Conservation (phyloP, 108 stramenopile species). For the Hondaea fermentalgiana region DNA sequence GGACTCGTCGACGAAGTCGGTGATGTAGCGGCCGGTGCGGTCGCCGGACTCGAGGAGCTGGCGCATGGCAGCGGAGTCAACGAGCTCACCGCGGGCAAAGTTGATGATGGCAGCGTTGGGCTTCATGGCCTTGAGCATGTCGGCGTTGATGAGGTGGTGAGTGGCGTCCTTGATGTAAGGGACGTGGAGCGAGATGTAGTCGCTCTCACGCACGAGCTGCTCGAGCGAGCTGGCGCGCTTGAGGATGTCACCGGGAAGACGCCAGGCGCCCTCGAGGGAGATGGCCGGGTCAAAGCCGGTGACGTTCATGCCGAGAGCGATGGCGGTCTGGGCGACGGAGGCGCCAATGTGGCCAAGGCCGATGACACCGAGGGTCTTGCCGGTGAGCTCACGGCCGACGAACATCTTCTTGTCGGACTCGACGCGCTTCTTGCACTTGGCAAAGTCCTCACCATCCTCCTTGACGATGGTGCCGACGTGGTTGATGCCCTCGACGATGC, state of each 20-base stretch:
- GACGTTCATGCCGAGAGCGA: constrained; percentile 71
- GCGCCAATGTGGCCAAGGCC: constrained; percentile 88
- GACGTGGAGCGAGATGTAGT: constrained; percentile 86
- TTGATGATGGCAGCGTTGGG: constrained; percentile 72
- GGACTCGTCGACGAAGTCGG: constrained; percentile 26
- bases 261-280: constrained; percentile 65
- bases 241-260: constrained; percentile 55
- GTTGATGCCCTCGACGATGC: constrained; percentile 72
- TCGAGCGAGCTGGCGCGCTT: constrained; percentile 49
- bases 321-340: constrained; percentile 74
- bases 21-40: constrained; percentile 36
- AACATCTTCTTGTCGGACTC: constrained; percentile 87
- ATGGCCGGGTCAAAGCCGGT: constrained; percentile 87
- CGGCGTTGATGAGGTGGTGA: constrained; percentile 69
- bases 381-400: constrained; percentile 76
- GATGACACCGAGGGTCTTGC: constrained; percentile 85
- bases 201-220: constrained; percentile 62
- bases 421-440: constrained; percentile 63
- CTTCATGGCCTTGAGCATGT: constrained; percentile 66
- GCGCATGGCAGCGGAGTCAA: constrained; percentile 78
- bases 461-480: constrained; percentile 72
- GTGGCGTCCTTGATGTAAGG: constrained; percentile 83
- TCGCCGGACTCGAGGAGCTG: constrained; percentile 65
- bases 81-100: constrained; percentile 88
- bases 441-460: constrained; percentile 48